A percentile compares a stretch with the other conserved stretches of the same genome.
Conservation (phyloP, 2,329 filamentous ascomycete genomes). For the Hymenotorrendiella dingleyae region DNA sequence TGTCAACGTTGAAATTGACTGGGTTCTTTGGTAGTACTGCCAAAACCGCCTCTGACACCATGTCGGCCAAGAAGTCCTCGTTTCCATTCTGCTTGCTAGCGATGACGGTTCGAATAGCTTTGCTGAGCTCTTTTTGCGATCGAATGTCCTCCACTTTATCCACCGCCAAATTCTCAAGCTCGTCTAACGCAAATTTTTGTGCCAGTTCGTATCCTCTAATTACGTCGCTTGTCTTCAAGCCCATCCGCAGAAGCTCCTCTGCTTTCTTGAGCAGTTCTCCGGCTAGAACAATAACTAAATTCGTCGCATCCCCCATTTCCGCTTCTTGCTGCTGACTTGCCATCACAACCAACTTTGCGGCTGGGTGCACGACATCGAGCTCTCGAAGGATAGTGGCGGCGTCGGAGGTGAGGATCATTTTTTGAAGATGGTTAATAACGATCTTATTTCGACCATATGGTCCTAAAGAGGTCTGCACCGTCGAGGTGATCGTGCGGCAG, state of each 20-base stretch:
- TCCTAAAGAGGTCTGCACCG: conserved; percentile 93
- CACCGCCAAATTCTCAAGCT: conserved; percentile 80
- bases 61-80: conserved; percentile 78
- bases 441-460: conserved; percentile 99
- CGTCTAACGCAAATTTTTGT: conserved; percentile 78
- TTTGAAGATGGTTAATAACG: conserved; percentile 98
- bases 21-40: conserved; percentile 94
- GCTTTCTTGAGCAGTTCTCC: conserved; percentile 96
- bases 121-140: conserved; percentile 77
- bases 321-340: conserved; percentile 97
- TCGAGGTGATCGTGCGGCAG: conserved; percentile 90
- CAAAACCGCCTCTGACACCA: conserved; percentile 81
- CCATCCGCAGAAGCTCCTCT: conserved; percentile 93
- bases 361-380: conserved; percentile 96
- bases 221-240: conserved; percentile 97
- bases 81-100: conserved; percentile 94
- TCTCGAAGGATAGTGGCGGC: conserved; percentile 96
- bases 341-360: conserved; percentile 97
- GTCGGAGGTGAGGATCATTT: conserved; percentile 98
- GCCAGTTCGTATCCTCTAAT: conserved; percentile 94
- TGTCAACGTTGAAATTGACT: conserved; percentile 95
- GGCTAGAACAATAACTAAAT: conserved; percentile 91
- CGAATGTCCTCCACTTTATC: conserved; percentile 85
- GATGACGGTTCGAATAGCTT: conserved; percentile 91
- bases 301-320: conserved; percentile 98